These are phyloP conservation scores for Cyclotella cryptica DNA, from an alignment of 108 stramenopile species.

Conservation along the genomic window DNA sequence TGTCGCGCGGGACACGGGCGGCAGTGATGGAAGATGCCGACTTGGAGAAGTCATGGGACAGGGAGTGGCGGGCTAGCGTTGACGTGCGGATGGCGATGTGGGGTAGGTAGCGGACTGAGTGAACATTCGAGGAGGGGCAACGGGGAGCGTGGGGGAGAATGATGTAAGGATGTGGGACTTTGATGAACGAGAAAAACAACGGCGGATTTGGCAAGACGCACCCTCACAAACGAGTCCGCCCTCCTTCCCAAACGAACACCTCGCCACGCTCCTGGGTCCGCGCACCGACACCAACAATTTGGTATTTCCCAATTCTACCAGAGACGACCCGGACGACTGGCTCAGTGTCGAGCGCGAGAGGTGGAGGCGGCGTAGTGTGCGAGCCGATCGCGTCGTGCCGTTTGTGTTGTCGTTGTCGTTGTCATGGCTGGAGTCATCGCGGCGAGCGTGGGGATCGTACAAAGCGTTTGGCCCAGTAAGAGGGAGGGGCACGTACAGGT, in stretches of 20 bases:
- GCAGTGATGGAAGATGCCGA: slow-evolving; percentile 16
- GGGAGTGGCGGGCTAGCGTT: slow-evolving; percentile 40
- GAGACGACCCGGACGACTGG: slow-evolving; percentile 62
- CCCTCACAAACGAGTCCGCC: slow-evolving; percentile 37
- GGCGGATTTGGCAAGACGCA: neutral
- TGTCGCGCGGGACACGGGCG: slow-evolving; percentile 42
- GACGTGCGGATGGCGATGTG: slow-evolving; percentile 61
- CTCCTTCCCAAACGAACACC: slow-evolving; percentile 28
- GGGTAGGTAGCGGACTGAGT: slow-evolving; percentile 66
- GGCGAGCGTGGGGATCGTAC: slow-evolving; percentile 38
- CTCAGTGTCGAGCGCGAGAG: slow-evolving; percentile 53
- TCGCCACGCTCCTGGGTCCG: slow-evolving; percentile 52
- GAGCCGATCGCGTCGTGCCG: slow-evolving; percentile 20
- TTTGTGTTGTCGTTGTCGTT: slow-evolving; percentile 18
- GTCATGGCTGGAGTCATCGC: slow-evolving; percentile 18
- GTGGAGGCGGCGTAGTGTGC: slow-evolving; percentile 59
- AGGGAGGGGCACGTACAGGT: slow-evolving; percentile 76
- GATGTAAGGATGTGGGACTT: too few species aligned
- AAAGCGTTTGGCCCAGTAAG: neutral
- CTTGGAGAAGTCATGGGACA: slow-evolving; percentile 37
- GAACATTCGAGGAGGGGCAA: too few species aligned
- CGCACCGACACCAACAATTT: slow-evolving; percentile 75
- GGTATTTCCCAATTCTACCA: slow-evolving; percentile 87
- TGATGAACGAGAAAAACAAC: neutral
- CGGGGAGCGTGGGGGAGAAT: neutral